Percentiles rank a stretch among this genome's conserved stretches.
These are phyloP conservation scores for Seiridium cupressi DNA, from an alignment of 2,329 filamentous ascomycete species.

Conservation along the genomic window DNA sequence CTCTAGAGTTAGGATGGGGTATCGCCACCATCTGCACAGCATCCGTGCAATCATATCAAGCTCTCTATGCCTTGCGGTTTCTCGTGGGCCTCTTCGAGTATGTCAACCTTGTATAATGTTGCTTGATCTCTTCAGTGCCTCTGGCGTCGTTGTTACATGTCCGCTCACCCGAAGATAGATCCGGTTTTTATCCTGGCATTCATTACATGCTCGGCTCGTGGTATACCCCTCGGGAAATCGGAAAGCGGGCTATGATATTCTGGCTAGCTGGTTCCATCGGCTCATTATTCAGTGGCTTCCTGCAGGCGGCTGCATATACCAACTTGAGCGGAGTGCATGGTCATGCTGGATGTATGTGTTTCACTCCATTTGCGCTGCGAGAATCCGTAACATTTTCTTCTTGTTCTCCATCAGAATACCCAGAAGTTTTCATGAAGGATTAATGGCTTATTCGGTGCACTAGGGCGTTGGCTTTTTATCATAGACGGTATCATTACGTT, in stretches of 20 bases:
- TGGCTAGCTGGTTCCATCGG: conserved; percentile 44
- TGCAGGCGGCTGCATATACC: conserved; percentile 48
- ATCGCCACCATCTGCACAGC: neutral
- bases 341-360: neutral
- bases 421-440: neutral
- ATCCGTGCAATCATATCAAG: neutral
- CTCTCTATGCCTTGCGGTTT: conserved; percentile 6
- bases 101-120: no score
- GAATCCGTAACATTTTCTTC: no score
- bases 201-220: conserved; percentile 14
- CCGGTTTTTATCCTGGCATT: conserved; percentile 3
- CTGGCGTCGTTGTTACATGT: no score
- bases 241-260: conserved; percentile 46
- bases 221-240: conserved; percentile 20
- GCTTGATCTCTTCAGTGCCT: no score
- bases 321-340: conserved; percentile 44
- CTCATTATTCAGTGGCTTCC: conserved; percentile 47
- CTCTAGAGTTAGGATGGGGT: neutral
- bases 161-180: neutral
- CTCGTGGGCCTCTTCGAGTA: conserved; percentile 3
- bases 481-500: conserved; percentile 52
- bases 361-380: no score
- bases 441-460: neutral
- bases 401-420: no score
- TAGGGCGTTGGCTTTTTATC: conserved; percentile 25